Base-by-base conservation (phyloP, 164 flowering plant genomes). In the Pachysandra terminalis region DNA sequence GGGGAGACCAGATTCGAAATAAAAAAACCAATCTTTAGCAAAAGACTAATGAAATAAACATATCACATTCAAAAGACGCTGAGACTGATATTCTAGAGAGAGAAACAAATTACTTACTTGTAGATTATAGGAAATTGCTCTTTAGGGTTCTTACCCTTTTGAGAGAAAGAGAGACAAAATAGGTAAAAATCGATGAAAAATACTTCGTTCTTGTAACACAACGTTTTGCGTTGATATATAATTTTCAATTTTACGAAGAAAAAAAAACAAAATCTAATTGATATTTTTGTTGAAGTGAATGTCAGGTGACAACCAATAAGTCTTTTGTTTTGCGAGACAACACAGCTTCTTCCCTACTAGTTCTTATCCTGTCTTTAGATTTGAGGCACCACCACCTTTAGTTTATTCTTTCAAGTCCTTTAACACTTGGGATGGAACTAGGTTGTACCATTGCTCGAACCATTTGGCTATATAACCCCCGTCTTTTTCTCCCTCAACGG, bases 101-200 rank as follows among this genome's bases (percentile, higher is more conserved):
- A 64, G 71, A 66, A 81, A 80, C 78, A 71, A 45, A 65, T 26
- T 15, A 40, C 74, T 71, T 54, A 71, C 74, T 58, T 48, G 65
- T 27, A 53, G 65, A 57, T 60, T 64, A 59, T 49, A 21, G 37
- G 21, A 56, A 27, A 70, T 14, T 52, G 66, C 52, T 26, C 71
- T 24, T 45, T 69, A 48, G 45, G 53, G 41, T 59, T 54, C 40
- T 68, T 53, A 48, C 65, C 65, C 63, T 60, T 68, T 55, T 51
- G 21, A 70, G 61, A 56, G 41, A 7, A 14, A 45, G 60, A n/a
- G n/a, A 65, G 48, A 25, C 35, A 4, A 51, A 26, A 65, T 5
- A 45, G 68, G 68, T 26, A 40, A 35, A 56, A 66, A 40, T 56
- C 66, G 53, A 19, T 51, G 40, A 64, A 64, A 25, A 49, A n/a